phyloP scores from a whole-genome alignment of 495 filamentous ascomycete genomes.

The Hyaloscypha variabilis region DNA sequence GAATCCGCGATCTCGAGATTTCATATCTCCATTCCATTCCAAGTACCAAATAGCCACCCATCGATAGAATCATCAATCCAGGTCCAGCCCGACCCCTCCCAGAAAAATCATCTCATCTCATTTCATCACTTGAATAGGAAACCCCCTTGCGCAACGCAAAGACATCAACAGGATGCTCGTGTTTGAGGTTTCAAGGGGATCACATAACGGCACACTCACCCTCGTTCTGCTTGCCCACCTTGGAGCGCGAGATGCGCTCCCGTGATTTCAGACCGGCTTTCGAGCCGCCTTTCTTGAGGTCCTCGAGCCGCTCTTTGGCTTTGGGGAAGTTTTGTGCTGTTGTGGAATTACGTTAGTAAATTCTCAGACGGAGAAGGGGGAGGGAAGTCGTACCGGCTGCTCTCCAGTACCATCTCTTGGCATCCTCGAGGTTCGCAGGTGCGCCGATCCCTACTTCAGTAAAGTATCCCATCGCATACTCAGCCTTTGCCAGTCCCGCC shows the following conservation, averaged over 20 bases:
- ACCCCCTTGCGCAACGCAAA: background rate
- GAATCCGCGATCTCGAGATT: no score
- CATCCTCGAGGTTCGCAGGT: constrained; percentile 83
- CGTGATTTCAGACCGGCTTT: constrained; percentile 65
- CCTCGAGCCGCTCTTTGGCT: constrained; percentile 87
- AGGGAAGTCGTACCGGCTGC: constrained; percentile 79
- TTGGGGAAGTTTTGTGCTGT: constrained; percentile 92
- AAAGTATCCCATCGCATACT: constrained; percentile 98
- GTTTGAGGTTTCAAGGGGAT: constrained; percentile 12
- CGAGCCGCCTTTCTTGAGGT: constrained; percentile 77
- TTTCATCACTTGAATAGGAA: background rate
- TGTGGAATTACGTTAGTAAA: constrained; percentile 21
- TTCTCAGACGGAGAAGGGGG: constrained; percentile 2
- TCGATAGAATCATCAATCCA: background rate
- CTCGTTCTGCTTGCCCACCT: constrained; percentile 82
- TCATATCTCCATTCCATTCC: no score
- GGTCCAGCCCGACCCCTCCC: background rate
- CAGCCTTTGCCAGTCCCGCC: constrained; percentile 83
- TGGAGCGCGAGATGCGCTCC: constrained; percentile 80
- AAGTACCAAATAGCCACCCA: no score
- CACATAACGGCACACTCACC: constrained; percentile 86
- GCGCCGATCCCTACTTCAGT: constrained; percentile 95
- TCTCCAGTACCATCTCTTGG: constrained; percentile 97
- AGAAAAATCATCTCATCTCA: background rate
- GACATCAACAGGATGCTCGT: constrained; percentile 2